A percentile compares a stretch with the other conserved stretches of the same genome.
Conservation (phyloP, 2,329 filamentous ascomycete genomes). For the Beauveria sp. region DNA sequence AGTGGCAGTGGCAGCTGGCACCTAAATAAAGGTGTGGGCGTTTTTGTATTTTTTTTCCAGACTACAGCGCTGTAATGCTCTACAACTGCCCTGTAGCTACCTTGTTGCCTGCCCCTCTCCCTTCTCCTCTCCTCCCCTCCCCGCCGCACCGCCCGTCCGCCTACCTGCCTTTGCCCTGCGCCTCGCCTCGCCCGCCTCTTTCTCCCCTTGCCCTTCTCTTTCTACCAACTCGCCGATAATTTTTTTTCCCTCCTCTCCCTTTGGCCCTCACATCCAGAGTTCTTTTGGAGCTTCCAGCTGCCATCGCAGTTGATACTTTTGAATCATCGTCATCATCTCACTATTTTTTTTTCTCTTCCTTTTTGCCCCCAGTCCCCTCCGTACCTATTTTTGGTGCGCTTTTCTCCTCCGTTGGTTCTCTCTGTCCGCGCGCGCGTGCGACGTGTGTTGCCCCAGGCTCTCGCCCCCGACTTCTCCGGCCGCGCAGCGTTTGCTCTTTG, state of each 20-base stretch:
- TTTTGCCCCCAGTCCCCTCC: not conserved
- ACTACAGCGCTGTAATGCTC: not conserved
- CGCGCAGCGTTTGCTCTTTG: conserved; percentile 5
- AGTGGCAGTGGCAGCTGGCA: not conserved
- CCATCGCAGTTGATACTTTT: not conserved
- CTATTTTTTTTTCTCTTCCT: not conserved
- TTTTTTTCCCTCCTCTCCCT: not conserved
- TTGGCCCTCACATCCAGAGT: not conserved
- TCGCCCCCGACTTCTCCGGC: conserved; percentile 6
- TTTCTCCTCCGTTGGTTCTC: not conserved
- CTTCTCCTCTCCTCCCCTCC: not conserved
- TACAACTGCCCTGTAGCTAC: not conserved
- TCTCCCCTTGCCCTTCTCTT: not conserved
- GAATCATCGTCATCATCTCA: not conserved
- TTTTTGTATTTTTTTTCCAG: not conserved
- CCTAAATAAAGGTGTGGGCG: not conserved
- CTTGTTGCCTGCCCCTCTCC: too few species aligned
- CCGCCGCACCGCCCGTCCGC: too few species aligned
- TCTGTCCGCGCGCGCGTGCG: not conserved
- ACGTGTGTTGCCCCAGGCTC: not conserved
- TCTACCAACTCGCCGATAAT: not conserved
- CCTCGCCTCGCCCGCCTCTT: not conserved
- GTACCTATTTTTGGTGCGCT: not conserved
- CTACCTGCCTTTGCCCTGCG: not conserved
- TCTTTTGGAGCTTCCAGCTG: not conserved